Base-by-base conservation (phyloP, 176 grass and related monocot species). In the Phoenix dactylifera region DNA sequence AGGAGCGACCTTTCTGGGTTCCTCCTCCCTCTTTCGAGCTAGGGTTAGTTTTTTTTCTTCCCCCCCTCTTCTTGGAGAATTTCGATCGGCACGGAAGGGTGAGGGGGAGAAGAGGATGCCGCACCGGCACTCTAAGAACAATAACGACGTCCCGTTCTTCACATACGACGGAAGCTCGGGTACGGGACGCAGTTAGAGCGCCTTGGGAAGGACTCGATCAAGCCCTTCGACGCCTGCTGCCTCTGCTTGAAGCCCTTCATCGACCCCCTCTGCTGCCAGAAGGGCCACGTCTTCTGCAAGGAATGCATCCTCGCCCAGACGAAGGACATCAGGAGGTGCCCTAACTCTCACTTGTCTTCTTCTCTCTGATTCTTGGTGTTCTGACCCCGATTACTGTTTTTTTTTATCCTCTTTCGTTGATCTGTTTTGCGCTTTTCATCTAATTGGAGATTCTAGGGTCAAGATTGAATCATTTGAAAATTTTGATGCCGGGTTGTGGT, bases 51-150 rank as follows among this genome's bases (percentile, higher is more conserved):
- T 19, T 12, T 2, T 12, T 18, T 28, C 5, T 6, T 9, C 6
- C 1, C 5, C 22, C 26, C 22, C 25, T 16, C 4, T 57, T 15
- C 26, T 63, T 17, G 24, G 50, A 58, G 48, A 57, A 15, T 61
- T 59, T 24, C 7, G 22, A 23, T 67, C 16, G 17, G 48, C 10
- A 9, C 4, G 22, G 22, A 0, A 35, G 20, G 22, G 63, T 30
- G 28, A 30, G 28, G 28, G 28, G 0, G 35, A 17, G 17, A 55
- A 26, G 18, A 89, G 73, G 77, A 98, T 98, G 94, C 94, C 88
- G 64, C 94, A 98, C 79, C 76, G 94, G 52, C 94, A 98, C 73
- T 93, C 94, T 59, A 98, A 98, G 79, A 98, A 98, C 84, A 98
- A 98, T 71, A 93, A 93, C 57, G 94, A 98, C 57, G 85, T 98